Base-by-base conservation (phyloP, 495 filamentous ascomycete species). In the Cetradonia linearis region DNA sequence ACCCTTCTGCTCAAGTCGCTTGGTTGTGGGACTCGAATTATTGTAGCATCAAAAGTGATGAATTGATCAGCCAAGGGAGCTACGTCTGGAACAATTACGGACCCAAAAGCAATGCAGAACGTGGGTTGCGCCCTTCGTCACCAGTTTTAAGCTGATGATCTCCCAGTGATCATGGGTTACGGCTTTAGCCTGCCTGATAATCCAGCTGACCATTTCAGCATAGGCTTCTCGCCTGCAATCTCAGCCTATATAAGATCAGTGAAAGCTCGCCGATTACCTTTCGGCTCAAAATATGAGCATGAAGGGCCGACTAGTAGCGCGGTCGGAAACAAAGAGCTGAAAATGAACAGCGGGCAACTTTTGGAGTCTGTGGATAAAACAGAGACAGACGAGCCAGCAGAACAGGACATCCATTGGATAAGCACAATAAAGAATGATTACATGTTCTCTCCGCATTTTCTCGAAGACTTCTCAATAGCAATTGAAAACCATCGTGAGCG, bases 31-130 rank as follows among this genome's bases (percentile, higher is more conserved):
- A 74, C 0, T 63, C 66, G 0, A 65, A 72, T 28, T 68, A 73
- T 40, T 75, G 84, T 54, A 72, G 67, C 27, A 74, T 86, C 59
- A 66, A 77, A 28, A 69, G 78, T 10, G 66, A 78, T 28, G 76
- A 82, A 23, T 42, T 70, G 10, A 65, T 81, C n/a, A 31, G 66
- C 7, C 67, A 74, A 11, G 81, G 80, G 3, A 63, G 74, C 13
- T 80, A 87, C 65, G 75, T 87, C 23, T 78, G 73, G 28, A 88
- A 88, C 65, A 88, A 88, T 66, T 88, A 88, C 61, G 84, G 80
- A 0, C 78, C 83, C 5, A 83, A 86, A 54, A 75, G 79, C 55
- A 88, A 88, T 60, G 84, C 83, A 64, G 82, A 86, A 65, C 67
- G 81, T 83, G 64, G 46, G 77, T 72, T 40, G 13, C 14, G n/a